These are phyloP conservation scores for Coemansia brasiliensis DNA, from an alignment of 192 early-diverging fungal species.

Conservation along the genomic window DNA sequence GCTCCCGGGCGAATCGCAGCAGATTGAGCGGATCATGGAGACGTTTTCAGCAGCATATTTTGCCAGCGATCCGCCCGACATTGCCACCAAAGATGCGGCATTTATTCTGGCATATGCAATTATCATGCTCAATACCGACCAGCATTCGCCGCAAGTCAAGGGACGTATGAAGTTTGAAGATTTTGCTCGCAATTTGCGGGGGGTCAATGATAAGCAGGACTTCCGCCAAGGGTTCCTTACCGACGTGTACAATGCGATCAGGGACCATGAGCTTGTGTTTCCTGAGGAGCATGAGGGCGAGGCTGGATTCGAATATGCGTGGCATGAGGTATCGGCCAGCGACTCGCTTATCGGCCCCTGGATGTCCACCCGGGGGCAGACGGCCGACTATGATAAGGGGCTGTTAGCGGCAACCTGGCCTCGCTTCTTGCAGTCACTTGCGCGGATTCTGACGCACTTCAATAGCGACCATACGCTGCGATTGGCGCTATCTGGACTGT, in stretches of 20 bases:
- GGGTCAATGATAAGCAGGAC: constrained; percentile 83
- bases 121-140: constrained; percentile 98
- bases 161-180: constrained; percentile 87
- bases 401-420: constrained; percentile 77
- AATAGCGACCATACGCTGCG: constrained; percentile 25
- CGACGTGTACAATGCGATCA: constrained; percentile 86
- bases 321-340: constrained; percentile 67
- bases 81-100: constrained; percentile 78
- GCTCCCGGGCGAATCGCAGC: constrained; percentile 96
- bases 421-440: constrained; percentile 63
- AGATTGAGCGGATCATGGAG: constrained; percentile 94
- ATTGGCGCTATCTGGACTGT: constrained; percentile 25
- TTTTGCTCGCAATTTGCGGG: constrained; percentile 85
- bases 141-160: constrained; percentile 91
- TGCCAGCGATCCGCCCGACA: constrained; percentile 58
- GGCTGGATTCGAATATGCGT: constrained; percentile 91
- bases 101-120: constrained; percentile 91
- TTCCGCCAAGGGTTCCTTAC: constrained; percentile 81
- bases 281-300: constrained; percentile 96
- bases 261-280: constrained; percentile 89
- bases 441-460: constrained; percentile 20
- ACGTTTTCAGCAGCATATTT: constrained; percentile 85
- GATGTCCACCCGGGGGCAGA: constrained; percentile 57
- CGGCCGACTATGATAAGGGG: constrained; percentile 71
- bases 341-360: constrained; percentile 59